A percentile compares a stretch with the other conserved stretches of the same genome.
Conservation (phyloP, 495 filamentous ascomycete species). For the Tuber borchii region DNA sequence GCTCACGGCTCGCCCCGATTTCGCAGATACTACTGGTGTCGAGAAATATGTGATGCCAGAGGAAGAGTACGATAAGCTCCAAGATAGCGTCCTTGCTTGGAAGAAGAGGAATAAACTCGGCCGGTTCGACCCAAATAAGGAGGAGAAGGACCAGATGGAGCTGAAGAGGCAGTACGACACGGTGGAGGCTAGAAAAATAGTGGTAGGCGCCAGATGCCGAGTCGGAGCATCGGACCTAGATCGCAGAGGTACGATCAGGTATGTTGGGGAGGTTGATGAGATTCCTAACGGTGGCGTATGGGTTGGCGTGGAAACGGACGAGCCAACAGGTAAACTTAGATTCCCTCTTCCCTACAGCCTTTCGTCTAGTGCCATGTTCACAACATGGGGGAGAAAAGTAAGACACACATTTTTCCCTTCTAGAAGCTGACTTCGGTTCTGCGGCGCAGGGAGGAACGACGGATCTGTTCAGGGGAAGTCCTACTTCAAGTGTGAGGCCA, state of each 20-base stretch:
- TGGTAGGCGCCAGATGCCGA: constrained; percentile 57
- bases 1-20: constrained; percentile 61
- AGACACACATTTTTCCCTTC: constrained; percentile 22
- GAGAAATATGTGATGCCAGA: constrained; percentile 79
- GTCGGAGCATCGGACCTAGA: constrained; percentile 56
- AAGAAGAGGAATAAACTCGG: constrained; percentile 87
- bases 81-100: constrained; percentile 85
- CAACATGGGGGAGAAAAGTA: constrained; percentile 17
- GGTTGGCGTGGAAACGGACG: constrained; percentile 58
- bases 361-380: constrained; percentile 21
- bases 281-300: constrained; percentile 74
- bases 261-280: constrained; percentile 71
- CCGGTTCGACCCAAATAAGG: constrained; percentile 83
- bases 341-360: constrained; percentile 6
- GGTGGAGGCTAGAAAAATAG: constrained; percentile 60
- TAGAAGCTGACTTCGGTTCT: constrained; percentile 15
- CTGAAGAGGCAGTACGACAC: constrained; percentile 59
- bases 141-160: constrained; percentile 62
- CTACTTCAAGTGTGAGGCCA: constrained; percentile 67
- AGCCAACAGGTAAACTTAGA: constrained; percentile 36
- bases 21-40: constrained; percentile 68
- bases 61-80: constrained; percentile 72
- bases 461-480: constrained; percentile 68
- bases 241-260: constrained; percentile 75
- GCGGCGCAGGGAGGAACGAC: constrained; percentile 67